phyloP scores from a whole-genome alignment of 1,284 basidiomycete species.

The Sporisorium sorghi region DNA sequence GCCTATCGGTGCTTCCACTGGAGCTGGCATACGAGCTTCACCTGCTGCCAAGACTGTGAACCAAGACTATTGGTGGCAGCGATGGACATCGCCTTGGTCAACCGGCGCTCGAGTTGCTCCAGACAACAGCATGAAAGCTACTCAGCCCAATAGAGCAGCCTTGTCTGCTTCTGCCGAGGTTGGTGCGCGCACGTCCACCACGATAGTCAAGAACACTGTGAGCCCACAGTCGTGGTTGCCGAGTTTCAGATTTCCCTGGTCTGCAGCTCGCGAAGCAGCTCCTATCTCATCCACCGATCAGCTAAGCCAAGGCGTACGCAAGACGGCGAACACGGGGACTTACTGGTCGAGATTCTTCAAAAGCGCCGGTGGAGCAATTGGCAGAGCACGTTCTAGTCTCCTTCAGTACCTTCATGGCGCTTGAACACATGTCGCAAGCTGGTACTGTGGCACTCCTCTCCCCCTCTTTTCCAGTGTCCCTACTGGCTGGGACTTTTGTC shows the following conservation, averaged over 20 bases:
- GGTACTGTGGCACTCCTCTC: too few species aligned
- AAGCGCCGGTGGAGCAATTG: neutral
- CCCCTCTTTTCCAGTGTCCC: too few species aligned
- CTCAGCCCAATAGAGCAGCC: neutral
- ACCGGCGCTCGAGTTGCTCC: neutral
- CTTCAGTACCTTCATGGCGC: neutral
- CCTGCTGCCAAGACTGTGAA: neutral
- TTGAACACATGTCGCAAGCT: neutral
- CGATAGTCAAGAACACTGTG: neutral
- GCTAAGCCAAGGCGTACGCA: neutral
- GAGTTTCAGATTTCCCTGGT: neutral
- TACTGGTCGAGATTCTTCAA: neutral
- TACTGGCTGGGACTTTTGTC: too few species aligned
- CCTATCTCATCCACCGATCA: neutral
- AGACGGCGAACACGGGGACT: neutral
- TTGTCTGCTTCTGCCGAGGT: neutral
- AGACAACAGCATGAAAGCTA: neutral
- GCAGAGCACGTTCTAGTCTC: neutral
- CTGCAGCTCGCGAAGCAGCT: neutral
- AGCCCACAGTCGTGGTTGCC: slow-evolving; percentile 1
- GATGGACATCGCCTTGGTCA: neutral
- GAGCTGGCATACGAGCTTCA: neutral
- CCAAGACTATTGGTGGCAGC: neutral
- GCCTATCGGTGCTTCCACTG: neutral
- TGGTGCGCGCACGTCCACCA: neutral